Evolutionary conservation across 1,284 basidiomycete species (phyloP).

Genomic region (Fomitiporia mediterranea): DNA sequence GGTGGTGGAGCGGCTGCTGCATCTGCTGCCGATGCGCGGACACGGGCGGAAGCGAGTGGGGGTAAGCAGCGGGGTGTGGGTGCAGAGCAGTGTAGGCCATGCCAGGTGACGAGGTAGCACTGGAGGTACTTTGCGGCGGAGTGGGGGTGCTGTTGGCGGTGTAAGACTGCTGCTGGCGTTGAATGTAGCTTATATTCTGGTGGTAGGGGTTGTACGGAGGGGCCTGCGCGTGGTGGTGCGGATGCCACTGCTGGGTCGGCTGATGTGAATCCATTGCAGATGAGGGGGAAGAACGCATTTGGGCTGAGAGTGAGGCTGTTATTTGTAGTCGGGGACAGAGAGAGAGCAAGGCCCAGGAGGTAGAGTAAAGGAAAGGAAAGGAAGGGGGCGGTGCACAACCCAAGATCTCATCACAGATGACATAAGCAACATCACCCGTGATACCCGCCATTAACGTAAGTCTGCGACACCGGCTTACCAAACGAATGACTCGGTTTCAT

Average conservation of each 20-base stretch:
- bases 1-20: constrained; percentile 28
- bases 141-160: constrained; percentile 1
- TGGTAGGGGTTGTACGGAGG: constrained; percentile 9
- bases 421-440: background rate
- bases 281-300: constrained; percentile 6
- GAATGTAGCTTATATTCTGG: constrained; percentile 12
- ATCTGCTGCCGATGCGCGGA: constrained; percentile 29
- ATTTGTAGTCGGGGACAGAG: background rate
- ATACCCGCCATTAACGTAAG: background rate
- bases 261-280: constrained; percentile 6
- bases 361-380: background rate
- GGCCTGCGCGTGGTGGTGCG: background rate
- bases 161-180: constrained; percentile 4
- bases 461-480: background rate
- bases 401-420: constrained; percentile 1
- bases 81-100: constrained; percentile 22
- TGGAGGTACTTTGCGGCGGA: constrained; percentile 12
- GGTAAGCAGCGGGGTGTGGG: constrained; percentile 24
- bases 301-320: background rate
- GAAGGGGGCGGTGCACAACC: background rate
- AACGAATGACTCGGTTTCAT: background rate
- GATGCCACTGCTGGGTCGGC: constrained; percentile 1
- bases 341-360: background rate
- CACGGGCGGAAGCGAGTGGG: constrained; percentile 30
- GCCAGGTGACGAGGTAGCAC: constrained; percentile 8